Evolutionary conservation across 305 asterid genomes (phyloP).

Genomic region (Fraxinus dipetala): DNA sequence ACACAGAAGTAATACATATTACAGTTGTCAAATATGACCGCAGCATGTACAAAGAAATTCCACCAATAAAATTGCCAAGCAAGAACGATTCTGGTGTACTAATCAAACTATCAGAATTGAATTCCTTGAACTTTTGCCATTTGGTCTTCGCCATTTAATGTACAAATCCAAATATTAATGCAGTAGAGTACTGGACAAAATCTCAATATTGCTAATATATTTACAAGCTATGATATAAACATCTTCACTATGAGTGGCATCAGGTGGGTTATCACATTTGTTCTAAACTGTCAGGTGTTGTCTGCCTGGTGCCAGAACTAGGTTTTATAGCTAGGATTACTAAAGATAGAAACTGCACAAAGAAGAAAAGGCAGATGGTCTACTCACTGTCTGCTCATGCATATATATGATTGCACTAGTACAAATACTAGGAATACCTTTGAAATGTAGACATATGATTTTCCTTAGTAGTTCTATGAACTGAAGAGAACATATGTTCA

Average conservation of each 20-base stretch:
- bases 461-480: background rate
- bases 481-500: background rate
- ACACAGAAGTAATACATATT: background rate
- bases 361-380: background rate
- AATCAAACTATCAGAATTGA: background rate
- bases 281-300: background rate
- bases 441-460: background rate
- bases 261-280: background rate
- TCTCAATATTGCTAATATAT: background rate
- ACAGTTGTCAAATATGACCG: background rate
- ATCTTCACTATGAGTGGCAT: background rate
- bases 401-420: background rate
- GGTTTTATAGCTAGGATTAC: background rate
- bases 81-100: background rate
- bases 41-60: background rate
- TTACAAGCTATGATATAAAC: background rate
- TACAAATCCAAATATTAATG: background rate
- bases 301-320: background rate
- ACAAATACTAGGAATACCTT: background rate
- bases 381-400: background rate
- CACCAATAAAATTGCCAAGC: background rate
- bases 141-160: background rate
- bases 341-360: background rate
- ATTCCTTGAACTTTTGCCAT: background rate
- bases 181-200: background rate